Conservation (phyloP, 345 rosid genomes). For the Capsella bursapastoris region DNA sequence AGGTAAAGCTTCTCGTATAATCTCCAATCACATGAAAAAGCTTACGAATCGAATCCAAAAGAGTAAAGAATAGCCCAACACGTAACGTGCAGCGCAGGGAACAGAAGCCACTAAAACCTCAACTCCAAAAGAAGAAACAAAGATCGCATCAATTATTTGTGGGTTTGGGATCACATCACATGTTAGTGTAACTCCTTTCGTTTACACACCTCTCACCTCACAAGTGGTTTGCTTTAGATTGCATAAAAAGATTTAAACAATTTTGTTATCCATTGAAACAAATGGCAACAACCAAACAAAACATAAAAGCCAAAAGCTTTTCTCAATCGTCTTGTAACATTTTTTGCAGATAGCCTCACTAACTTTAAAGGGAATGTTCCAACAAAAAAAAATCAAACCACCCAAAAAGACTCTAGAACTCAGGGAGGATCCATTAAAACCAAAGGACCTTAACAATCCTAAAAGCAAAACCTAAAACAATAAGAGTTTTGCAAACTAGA, state of each 20-base stretch:
- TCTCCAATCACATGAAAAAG: neutral
- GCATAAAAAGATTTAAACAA: neutral
- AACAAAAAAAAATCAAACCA: neutral
- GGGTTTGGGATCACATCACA: constrained; percentile 22
- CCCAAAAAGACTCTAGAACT: constrained; percentile 26
- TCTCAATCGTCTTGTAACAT: constrained; percentile 33
- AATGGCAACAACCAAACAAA: constrained; percentile 11
- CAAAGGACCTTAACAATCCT: constrained; percentile 32
- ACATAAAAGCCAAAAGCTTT: constrained; percentile 27
- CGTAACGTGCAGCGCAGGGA: constrained; percentile 14
- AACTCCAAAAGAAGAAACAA: constrained; percentile 22
- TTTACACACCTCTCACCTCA: neutral
- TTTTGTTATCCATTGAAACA: constrained; percentile 18
- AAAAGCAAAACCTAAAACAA: constrained; percentile 25
- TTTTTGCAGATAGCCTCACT: constrained; percentile 25
- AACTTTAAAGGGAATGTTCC: constrained; percentile 10
- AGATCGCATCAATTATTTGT: constrained; percentile 13
- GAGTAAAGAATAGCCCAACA: neutral
- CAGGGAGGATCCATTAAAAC: constrained; percentile 44
- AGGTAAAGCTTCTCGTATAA: neutral
- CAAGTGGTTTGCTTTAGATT: constrained; percentile 25
- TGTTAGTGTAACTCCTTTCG: constrained; percentile 7
- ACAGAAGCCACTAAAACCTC: constrained; percentile 6
- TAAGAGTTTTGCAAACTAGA: constrained; percentile 12
- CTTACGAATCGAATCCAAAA: neutral